These are phyloP conservation scores for Vitis amurensis DNA, from an alignment of 164 flowering plant species.

Conservation along the genomic window DNA sequence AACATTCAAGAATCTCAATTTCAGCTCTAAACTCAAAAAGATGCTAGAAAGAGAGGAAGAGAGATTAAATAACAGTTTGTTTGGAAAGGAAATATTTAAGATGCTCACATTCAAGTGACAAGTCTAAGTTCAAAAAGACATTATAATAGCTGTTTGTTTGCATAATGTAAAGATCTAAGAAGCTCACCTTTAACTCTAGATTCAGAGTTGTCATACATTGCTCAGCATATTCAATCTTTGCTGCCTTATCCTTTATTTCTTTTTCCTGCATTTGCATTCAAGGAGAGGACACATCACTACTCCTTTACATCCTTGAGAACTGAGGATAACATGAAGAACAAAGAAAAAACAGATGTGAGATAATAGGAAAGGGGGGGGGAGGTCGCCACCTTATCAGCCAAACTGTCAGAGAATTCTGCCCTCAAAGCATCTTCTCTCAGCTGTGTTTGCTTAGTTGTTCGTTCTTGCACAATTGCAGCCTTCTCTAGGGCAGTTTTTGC, in stretches of 20 bases:
- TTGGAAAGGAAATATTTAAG: background rate
- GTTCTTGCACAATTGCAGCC: slow-evolving; percentile 83
- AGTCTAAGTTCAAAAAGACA: background rate
- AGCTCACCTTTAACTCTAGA: slow-evolving; percentile 72
- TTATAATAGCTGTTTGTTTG: background rate
- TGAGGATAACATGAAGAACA: background rate
- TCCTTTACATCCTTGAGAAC: background rate
- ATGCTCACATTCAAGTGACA: background rate
- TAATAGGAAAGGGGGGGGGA: slow-evolving; percentile 8
- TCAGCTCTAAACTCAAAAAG: too few species aligned
- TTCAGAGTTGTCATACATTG: slow-evolving; percentile 74
- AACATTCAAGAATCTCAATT: too few species aligned
- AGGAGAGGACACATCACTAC: background rate
- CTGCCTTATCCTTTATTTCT: slow-evolving; percentile 67
- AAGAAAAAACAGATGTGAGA: background rate
- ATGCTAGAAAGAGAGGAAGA: too few species aligned
- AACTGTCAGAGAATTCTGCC: slow-evolving; percentile 52
- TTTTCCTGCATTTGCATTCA: slow-evolving; percentile 57
- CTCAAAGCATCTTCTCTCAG: slow-evolving; percentile 83
- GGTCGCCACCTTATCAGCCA: slow-evolving; percentile 81
- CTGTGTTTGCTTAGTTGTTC: slow-evolving; percentile 62
- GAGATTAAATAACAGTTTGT: too few species aligned
- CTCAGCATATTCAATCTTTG: slow-evolving; percentile 77
- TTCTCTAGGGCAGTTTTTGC: slow-evolving; percentile 89
- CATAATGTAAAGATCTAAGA: background rate